These are phyloP conservation scores for Aspergillaceae sp. DNA, from an alignment of 2,329 filamentous ascomycete genomes.

Conservation along the genomic window DNA sequence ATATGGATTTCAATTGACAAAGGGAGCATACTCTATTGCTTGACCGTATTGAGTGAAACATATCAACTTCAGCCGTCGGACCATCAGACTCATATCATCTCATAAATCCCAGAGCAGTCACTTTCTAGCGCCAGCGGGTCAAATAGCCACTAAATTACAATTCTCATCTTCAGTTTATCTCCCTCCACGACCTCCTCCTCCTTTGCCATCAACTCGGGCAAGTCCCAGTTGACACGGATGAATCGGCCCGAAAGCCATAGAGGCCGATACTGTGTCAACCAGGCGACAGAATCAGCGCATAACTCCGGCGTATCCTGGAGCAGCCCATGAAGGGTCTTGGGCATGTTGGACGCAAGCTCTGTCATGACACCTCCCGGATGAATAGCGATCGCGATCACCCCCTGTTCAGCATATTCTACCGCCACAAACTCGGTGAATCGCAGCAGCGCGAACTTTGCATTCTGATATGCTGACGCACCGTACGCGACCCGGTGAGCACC, in stretches of 20 bases:
- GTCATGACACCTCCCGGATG: slow-evolving; percentile 37
- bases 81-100: no score
- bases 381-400: slow-evolving; percentile 17
- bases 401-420: slow-evolving; percentile 5
- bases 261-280: slow-evolving; percentile 33
- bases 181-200: slow-evolving; percentile 35
- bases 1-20: no score
- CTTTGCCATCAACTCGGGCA: slow-evolving; percentile 36
- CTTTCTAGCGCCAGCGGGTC: no score
- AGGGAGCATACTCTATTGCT: no score
- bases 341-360: neutral
- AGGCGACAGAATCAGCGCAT: slow-evolving; percentile 38
- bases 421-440: neutral
- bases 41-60: no score
- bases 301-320: slow-evolving; percentile 32
- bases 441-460: neutral
- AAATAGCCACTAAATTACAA: neutral
- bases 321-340: no score
- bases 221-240: slow-evolving; percentile 40
- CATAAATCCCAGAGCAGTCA: no score
- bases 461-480: neutral
- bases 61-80: no score
- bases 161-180: slow-evolving; percentile 5
- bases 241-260: slow-evolving; percentile 42
- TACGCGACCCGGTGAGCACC: slow-evolving; percentile 26